These are phyloP conservation scores for Rosa chinensis DNA, from an alignment of 306 rosid species.

Conservation along the genomic window DNA sequence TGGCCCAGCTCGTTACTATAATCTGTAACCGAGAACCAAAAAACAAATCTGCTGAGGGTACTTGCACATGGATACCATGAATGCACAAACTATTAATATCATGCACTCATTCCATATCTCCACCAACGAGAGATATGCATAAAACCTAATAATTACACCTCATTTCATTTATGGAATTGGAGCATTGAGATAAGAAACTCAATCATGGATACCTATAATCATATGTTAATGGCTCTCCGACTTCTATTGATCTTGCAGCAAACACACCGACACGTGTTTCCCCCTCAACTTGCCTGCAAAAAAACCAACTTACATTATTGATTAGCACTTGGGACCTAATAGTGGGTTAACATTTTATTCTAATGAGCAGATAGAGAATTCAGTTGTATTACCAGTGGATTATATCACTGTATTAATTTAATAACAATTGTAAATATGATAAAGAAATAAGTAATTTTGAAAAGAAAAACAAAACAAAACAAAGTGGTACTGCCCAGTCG, in stretches of 20 bases:
- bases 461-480: background rate
- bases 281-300: conserved; percentile 87
- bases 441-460: too few relatives aligned
- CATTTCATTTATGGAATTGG: too few relatives aligned
- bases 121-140: too few relatives aligned
- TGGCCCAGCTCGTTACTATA: background rate
- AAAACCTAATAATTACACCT: too few relatives aligned
- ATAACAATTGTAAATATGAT: too few relatives aligned
- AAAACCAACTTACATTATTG: background rate
- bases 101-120: too few relatives aligned
- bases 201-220: conserved; percentile 66
- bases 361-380: conserved; percentile 1
- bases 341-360: background rate
- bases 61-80: background rate
- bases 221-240: conserved; percentile 85
- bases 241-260: conserved; percentile 67
- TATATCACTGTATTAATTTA: background rate
- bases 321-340: conserved; percentile 1
- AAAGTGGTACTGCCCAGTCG: background rate
- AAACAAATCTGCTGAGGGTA: background rate
- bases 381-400: background rate
- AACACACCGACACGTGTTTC: conserved; percentile 88
- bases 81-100: too few relatives aligned
- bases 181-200: too few relatives aligned
- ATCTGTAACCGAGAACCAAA: background rate